A percentile compares a stretch with the other conserved stretches of the same genome.
These are phyloP conservation scores for Trypanosoma cruzi DNA, from an alignment of 208 protist genomes.

Conservation along the genomic window DNA sequence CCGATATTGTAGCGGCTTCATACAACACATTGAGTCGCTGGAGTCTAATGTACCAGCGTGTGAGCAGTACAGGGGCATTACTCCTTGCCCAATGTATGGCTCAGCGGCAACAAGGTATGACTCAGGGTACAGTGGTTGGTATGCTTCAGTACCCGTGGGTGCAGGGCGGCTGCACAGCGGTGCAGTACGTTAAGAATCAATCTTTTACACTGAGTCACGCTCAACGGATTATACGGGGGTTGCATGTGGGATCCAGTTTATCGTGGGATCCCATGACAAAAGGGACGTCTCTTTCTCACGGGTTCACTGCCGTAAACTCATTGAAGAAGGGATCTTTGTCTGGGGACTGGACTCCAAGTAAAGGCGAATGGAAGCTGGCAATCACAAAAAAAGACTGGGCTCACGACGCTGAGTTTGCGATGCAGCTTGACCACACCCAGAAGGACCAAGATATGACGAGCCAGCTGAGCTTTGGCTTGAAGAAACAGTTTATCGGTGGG, in stretches of 20 bases:
- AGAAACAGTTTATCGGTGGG: conserved; percentile 73
- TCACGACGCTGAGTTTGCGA: conserved; percentile 58
- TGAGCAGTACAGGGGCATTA: conserved; percentile 70
- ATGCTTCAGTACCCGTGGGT: conserved; percentile 91
- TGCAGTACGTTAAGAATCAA: conserved; percentile 90
- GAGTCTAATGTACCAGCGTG: conserved; percentile 89
- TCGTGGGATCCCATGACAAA: conserved; percentile 61
- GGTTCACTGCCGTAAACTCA: conserved; percentile 55
- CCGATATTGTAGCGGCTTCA: conserved; percentile 72
- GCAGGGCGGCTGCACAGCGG: conserved; percentile 76
- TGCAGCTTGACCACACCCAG: conserved; percentile 83
- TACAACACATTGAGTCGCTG: conserved; percentile 89
- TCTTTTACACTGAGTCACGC: conserved; percentile 72
- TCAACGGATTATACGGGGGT: conserved; percentile 79
- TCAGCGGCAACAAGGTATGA: conserved; percentile 81
- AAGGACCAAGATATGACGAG: conserved; percentile 57
- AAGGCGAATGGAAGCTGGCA: conserved; percentile 84
- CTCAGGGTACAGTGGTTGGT: conserved; percentile 77
- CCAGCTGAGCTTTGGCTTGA: conserved; percentile 68
- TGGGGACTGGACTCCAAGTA: conserved; percentile 68
- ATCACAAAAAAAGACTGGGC: conserved; percentile 67
- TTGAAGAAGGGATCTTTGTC: conserved; percentile 58
- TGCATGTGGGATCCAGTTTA: conserved; percentile 81
- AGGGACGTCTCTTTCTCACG: conserved; percentile 68
- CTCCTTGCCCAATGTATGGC: conserved; percentile 88